Base-by-base conservation (phyloP, 306 rosid genomes). In the Ormosia emarginata region DNA sequence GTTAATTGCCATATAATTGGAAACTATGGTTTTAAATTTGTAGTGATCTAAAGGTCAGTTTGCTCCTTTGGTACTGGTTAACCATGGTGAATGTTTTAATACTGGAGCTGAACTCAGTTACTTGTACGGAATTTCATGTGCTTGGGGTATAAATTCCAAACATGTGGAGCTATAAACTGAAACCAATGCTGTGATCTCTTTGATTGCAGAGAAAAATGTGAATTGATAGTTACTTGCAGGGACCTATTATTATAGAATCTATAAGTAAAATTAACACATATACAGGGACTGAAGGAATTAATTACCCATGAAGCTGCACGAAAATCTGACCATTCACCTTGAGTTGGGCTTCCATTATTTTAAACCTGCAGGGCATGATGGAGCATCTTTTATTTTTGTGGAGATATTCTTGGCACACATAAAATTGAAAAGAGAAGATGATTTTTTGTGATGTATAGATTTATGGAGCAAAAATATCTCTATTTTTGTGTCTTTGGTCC, bases 21-120 rank as follows among this genome's bases (percentile, higher is more conserved):
- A 59, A 9, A 76, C 46, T 58, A 46, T 67, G 17, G 17, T 18
- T 77, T 49, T 36, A 24, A 78, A 37, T 76, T 56, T 57, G 12
- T 58, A 43, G 55, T 17, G 47, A 83, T 39, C 33, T 71, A 71
- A 76, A 43, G 61, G 18, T 71, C 17, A 41, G 40, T 53, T 50
- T 53, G 53, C 36, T 82, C 10, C 49, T 58, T 75, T 67, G 15
- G 11, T n/a, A 30, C 4, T 29, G 37, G 40, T 59, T 57, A 30
- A 59, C 39, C 52, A 50, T 58, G 47, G 72, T 13, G 52, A 34
- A 32, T 33, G 72, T 69, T 50, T 69, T 49, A 63, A 62, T 59
- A 58, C 44, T 63, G 33, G 71, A 68, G 71, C 78, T 46, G 65
- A 76, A 68, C 61, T 47, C 36, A 43, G 57, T 57, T 47, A 52